Conservation (phyloP, 148 eudicot species). For the Arctostaphylos glauca region DNA sequence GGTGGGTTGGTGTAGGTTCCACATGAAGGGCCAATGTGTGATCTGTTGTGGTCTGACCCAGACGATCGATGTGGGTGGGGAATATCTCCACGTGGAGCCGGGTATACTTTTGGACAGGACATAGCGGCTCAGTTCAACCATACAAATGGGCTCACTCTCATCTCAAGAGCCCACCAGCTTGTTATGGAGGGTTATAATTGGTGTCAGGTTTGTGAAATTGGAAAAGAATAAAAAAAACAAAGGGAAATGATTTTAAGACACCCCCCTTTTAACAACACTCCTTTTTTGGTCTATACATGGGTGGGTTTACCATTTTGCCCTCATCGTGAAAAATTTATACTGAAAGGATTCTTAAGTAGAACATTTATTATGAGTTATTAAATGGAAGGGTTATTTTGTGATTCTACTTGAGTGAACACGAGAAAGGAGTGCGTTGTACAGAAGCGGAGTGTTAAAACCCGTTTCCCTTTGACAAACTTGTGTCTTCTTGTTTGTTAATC, state of each 20-base stretch:
- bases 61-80: conserved; percentile 99
- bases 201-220: conserved; percentile 74
- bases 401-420: background rate
- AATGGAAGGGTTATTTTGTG: background rate
- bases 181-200: conserved; percentile 98
- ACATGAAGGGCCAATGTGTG: conserved; percentile 99
- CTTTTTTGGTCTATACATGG: background rate
- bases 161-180: conserved; percentile 95
- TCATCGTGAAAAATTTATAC: background rate
- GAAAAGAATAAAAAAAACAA: background rate
- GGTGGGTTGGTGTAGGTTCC: conserved; percentile 57
- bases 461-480: background rate
- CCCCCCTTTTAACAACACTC: background rate
- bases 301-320: background rate
- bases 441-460: background rate
- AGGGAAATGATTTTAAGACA: background rate
- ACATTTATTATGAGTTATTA: too few species aligned
- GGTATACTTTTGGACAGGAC: conserved; percentile 96
- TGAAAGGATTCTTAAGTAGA: background rate
- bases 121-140: conserved; percentile 82
- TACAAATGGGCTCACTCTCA: conserved; percentile 85
- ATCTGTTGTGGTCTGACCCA: conserved; percentile 97
- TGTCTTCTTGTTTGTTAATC: background rate
- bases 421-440: background rate
- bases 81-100: conserved; percentile 97